Conservation (phyloP, 2,329 filamentous ascomycete genomes). For the Epichloe aotearoae region DNA sequence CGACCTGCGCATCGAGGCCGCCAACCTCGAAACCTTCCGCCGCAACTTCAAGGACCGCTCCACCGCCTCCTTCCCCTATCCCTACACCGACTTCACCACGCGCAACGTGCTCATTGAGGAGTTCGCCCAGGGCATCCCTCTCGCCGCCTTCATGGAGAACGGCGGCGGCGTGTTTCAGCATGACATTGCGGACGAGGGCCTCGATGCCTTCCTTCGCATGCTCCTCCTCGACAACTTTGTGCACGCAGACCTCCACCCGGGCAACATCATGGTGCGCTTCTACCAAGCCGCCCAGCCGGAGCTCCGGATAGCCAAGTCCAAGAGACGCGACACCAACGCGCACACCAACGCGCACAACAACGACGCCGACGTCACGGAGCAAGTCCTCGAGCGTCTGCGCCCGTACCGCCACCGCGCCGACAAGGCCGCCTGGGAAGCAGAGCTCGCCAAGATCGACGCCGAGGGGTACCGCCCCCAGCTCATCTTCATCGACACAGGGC, state of each 20-base stretch:
- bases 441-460: conserved; percentile 62
- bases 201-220: conserved; percentile 95
- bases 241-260: conserved; percentile 89
- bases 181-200: conserved; percentile 86
- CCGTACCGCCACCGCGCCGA: conserved; percentile 54
- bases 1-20: conserved; percentile 85
- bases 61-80: conserved; percentile 89
- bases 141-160: conserved; percentile 80
- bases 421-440: conserved; percentile 55
- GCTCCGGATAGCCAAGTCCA: conserved; percentile 26
- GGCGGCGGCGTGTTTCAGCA: conserved; percentile 87
- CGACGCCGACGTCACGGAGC: conserved; percentile 68
- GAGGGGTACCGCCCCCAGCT: conserved; percentile 90
- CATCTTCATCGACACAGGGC: conserved; percentile 92
- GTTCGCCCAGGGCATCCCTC: conserved; percentile 85
- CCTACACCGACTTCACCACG: conserved; percentile 85
- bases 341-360: conserved; percentile 25
- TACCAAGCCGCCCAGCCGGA: conserved; percentile 69
- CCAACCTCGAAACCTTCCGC: conserved; percentile 79
- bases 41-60: conserved; percentile 79
- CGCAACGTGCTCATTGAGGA: conserved; percentile 89
- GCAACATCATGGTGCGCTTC: conserved; percentile 99
- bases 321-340: conserved; percentile 15
- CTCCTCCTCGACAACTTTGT: conserved; percentile 94
- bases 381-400: conserved; percentile 67